Evolutionary conservation across 257 asterid genomes (phyloP).

Genomic region (Scutellaria minor): DNA sequence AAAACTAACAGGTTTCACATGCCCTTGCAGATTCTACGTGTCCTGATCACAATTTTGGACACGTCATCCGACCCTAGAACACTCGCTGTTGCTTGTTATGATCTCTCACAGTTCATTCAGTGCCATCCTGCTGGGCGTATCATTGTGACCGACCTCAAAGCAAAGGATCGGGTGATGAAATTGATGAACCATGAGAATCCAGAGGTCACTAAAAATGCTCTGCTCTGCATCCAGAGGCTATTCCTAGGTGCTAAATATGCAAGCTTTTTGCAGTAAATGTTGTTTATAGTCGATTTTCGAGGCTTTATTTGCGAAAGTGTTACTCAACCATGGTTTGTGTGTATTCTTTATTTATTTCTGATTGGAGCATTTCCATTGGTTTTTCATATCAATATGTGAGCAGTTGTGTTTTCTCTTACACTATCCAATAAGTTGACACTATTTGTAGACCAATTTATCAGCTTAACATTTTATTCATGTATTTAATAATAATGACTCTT

Average conservation of each 20-base stretch:
- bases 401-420: constrained; percentile 31
- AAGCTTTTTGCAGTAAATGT: constrained; percentile 77
- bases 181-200: constrained; percentile 83
- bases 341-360: constrained; percentile 31
- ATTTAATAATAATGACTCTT: too few species aligned
- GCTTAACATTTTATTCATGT: too few species aligned
- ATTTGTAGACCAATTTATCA: constrained; percentile 13
- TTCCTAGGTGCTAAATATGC: constrained; percentile 96
- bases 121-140: constrained; percentile 90
- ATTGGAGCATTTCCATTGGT: constrained; percentile 18
- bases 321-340: constrained; percentile 33
- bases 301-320: constrained; percentile 19
- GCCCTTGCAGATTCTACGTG: constrained; percentile 72
- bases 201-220: constrained; percentile 91
- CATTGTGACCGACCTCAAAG: constrained; percentile 86
- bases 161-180: constrained; percentile 95
- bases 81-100: constrained; percentile 92
- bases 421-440: constrained; percentile 39
- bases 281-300: constrained; percentile 13
- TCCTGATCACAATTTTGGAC: constrained; percentile 84
- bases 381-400: constrained; percentile 30
- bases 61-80: constrained; percentile 80
- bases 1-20: constrained; percentile 17
- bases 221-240: constrained; percentile 96
- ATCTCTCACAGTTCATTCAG: constrained; percentile 92